These are phyloP conservation scores for Taxawa tesnikishii DNA, from an alignment of 2,329 filamentous ascomycete species.

Conservation along the genomic window DNA sequence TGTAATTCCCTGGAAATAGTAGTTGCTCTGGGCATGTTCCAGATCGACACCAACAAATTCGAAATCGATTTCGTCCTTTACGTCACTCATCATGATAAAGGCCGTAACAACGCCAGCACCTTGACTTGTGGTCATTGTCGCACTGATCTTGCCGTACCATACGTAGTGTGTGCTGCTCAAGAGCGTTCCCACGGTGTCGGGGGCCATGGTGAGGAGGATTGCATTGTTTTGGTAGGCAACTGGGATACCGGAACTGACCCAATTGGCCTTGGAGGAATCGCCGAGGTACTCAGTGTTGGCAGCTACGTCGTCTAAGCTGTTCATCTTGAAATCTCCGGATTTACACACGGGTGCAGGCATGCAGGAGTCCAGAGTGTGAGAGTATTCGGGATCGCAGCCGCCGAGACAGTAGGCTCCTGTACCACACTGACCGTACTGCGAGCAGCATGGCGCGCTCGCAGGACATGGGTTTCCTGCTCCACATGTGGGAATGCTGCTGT, in stretches of 20 bases:
- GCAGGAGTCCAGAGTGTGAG: conserved; percentile 72
- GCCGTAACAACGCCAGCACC: conserved; percentile 88
- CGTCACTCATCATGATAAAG: conserved; percentile 89
- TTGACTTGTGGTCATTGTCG: conserved; percentile 70
- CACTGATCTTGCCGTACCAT: conserved; percentile 93
- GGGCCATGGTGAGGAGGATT: conserved; percentile 78
- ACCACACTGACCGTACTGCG: conserved; percentile 73
- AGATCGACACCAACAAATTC: conserved; percentile 83
- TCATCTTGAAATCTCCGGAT: conserved; percentile 61
- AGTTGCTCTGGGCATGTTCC: conserved; percentile 76
- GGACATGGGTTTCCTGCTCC: conserved; percentile 18
- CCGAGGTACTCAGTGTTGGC: conserved; percentile 76
- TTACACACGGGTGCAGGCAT: conserved; percentile 73
- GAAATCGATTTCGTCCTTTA: conserved; percentile 97
- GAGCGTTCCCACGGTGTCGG: conserved; percentile 74
- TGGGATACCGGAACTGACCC: conserved; percentile 75
- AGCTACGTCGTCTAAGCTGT: conserved; percentile 55
- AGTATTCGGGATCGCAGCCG: conserved; percentile 82
- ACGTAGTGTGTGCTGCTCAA: conserved; percentile 77
- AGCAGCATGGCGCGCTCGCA: conserved; percentile 21
- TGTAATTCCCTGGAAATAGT: conserved; percentile 88
- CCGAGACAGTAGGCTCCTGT: conserved; percentile 91
- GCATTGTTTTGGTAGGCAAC: conserved; percentile 51
- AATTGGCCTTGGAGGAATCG: conserved; percentile 66
- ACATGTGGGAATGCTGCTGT: conserved; percentile 17